These are phyloP conservation scores for Pinguiococcus pyrenoidosus DNA, from an alignment of 108 stramenopile species.

Conservation along the genomic window DNA sequence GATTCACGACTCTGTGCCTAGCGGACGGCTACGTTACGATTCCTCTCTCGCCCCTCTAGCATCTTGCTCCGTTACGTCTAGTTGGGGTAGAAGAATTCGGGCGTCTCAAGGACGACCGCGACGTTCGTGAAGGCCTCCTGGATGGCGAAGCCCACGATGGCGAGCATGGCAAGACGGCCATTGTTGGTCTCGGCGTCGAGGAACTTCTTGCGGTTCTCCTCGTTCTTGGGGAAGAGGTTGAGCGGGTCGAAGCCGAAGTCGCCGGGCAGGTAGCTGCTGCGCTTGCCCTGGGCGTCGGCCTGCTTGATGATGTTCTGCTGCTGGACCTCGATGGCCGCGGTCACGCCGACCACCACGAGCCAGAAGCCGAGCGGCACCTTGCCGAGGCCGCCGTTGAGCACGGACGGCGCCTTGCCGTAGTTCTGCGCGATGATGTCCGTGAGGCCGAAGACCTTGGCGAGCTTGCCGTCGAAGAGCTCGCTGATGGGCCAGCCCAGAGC, in stretches of 20 bases:
- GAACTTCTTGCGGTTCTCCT: background rate
- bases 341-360: background rate
- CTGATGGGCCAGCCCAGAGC: slow-evolving; percentile 66
- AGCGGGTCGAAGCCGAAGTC: slow-evolving; percentile 74
- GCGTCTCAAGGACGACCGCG: slow-evolving; percentile 62
- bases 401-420: background rate
- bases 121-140: slow-evolving; percentile 55
- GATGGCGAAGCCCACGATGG: slow-evolving; percentile 58
- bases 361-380: background rate
- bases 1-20: too few relatives aligned
- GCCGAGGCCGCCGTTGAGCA: slow-evolving; percentile 4
- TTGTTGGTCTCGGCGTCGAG: too few relatives aligned
- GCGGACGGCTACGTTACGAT: too few relatives aligned
- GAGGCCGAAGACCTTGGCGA: background rate
- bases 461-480: slow-evolving; percentile 51
- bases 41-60: too few relatives aligned
- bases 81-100: slow-evolving; percentile 62
- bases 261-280: too few relatives aligned
- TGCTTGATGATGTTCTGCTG: background rate
- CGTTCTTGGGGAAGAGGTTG: slow-evolving; percentile 37
- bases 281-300: background rate
- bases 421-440: background rate
- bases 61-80: too few relatives aligned
- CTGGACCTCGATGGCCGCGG: background rate
- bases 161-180: slow-evolving; percentile 81